A percentile compares a stretch with the other conserved stretches of the same genome.
Conservation (phyloP, 2,329 filamentous ascomycete species). For the Diaporthe vexans region DNA sequence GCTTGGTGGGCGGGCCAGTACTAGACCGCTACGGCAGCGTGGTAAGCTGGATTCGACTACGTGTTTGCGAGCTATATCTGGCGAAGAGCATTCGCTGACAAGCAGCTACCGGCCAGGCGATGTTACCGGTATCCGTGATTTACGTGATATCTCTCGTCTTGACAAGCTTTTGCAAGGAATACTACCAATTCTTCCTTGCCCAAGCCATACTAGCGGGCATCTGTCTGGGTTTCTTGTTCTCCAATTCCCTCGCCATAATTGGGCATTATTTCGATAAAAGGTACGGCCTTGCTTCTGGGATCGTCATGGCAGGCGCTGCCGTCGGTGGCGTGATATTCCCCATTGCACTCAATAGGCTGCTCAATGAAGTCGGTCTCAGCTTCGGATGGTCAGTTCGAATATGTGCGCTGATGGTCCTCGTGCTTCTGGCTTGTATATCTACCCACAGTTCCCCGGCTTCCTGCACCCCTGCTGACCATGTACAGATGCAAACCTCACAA, state of each 20-base stretch:
- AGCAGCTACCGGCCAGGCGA: neutral
- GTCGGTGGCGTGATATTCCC: conserved; percentile 46
- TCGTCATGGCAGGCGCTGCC: conserved; percentile 44
- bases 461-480: neutral
- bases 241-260: conserved; percentile 49
- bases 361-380: conserved; percentile 41
- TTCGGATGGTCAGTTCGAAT: conserved; percentile 44
- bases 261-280: conserved; percentile 47
- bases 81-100: neutral
- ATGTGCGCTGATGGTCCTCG: conserved; percentile 46
- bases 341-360: conserved; percentile 41
- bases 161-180: conserved; percentile 41
- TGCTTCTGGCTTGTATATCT: conserved; percentile 53
- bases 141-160: conserved; percentile 40
- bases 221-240: conserved; percentile 54
- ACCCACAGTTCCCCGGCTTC: neutral
- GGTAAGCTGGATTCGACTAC: conserved; percentile 1
- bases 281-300: conserved; percentile 45
- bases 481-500: conserved; percentile 36
- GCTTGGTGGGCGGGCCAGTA: conserved; percentile 39
- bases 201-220: conserved; percentile 43
- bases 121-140: conserved; percentile 39
- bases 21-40: conserved; percentile 39
- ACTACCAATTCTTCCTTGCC: conserved; percentile 41
- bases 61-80: neutral